Percentiles rank a stretch among this genome's conserved stretches.
These are phyloP conservation scores for Sporothrix humicola DNA, from an alignment of 2,329 filamentous ascomycete genomes.

Conservation along the genomic window DNA sequence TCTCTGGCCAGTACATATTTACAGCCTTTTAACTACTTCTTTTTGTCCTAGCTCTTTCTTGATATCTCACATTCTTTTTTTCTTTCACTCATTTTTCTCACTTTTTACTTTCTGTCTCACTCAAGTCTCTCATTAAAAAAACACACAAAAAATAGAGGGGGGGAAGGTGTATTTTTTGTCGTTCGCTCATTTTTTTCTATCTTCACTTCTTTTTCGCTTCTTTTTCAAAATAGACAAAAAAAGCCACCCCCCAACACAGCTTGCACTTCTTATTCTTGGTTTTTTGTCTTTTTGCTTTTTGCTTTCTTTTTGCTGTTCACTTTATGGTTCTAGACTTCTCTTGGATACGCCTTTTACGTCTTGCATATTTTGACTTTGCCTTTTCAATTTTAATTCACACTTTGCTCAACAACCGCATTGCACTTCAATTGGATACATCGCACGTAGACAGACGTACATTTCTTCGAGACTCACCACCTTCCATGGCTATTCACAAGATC, in stretches of 20 bases:
- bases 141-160: not conserved
- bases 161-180: not conserved
- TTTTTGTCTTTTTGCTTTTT: not conserved
- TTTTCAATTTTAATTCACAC: too few species aligned
- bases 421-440: too few species aligned
- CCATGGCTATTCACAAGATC: not conserved
- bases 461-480: not conserved
- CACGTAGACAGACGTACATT: too few species aligned
- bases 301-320: not conserved
- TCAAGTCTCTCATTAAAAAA: not conserved
- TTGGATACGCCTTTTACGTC: not conserved
- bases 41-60: constrained; percentile 20
- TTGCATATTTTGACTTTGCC: too few species aligned
- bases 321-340: not conserved
- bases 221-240: constrained; percentile 24
- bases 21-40: not conserved
- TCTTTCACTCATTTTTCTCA: not conserved
- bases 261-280: not conserved
- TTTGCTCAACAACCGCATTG: too few species aligned
- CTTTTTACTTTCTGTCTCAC: not conserved
- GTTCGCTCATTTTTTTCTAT: not conserved
- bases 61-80: not conserved
- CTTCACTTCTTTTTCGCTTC: constrained; percentile 14
- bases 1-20: constrained; percentile 26
- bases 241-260: not conserved